phyloP scores from a whole-genome alignment of 2,329 filamentous ascomycete genomes.

The Diaporthe aspalathi region DNA sequence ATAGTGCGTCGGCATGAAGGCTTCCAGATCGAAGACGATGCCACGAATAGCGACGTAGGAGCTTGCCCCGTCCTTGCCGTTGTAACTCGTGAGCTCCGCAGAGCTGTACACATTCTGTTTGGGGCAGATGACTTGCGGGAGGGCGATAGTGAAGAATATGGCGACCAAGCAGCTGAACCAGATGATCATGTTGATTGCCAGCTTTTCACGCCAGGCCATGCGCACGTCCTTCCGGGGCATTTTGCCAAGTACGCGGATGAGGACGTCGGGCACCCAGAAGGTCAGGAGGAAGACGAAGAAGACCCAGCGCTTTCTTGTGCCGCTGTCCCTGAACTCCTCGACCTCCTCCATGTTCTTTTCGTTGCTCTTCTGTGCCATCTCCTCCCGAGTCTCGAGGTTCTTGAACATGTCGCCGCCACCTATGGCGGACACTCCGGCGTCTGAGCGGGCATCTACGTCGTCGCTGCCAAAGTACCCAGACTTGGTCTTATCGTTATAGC shows the following conservation, averaged over 20 bases:
- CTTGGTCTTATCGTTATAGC: slow-evolving; percentile 79
- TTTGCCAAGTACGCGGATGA: slow-evolving; percentile 79
- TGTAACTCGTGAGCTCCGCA: slow-evolving; percentile 76
- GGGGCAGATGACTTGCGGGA: slow-evolving; percentile 90
- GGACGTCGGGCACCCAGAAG: slow-evolving; percentile 87
- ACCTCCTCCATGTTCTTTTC: slow-evolving; percentile 91
- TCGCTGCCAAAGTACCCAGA: slow-evolving; percentile 83
- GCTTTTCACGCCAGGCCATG: slow-evolving; percentile 94
- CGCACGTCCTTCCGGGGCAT: slow-evolving; percentile 95
- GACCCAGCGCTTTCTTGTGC: slow-evolving; percentile 90
- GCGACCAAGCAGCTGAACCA: slow-evolving; percentile 85
- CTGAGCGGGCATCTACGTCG: slow-evolving; percentile 86
- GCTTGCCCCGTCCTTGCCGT: slow-evolving; percentile 75
- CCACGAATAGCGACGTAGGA: slow-evolving; percentile 85
- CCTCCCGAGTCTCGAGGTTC: slow-evolving; percentile 91
- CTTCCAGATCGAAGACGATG: slow-evolving; percentile 84
- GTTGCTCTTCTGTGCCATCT: slow-evolving; percentile 95
- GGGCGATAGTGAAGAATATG: slow-evolving; percentile 89
- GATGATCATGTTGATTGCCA: slow-evolving; percentile 98
- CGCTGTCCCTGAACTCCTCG: slow-evolving; percentile 81
- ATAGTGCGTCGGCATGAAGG: slow-evolving; percentile 82
- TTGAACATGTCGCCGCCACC: slow-evolving; percentile 98
- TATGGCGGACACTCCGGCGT: slow-evolving; percentile 91
- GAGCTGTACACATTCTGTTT: slow-evolving; percentile 88
- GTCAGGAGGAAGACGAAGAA: slow-evolving; percentile 85